These are phyloP conservation scores for Fusarium sp. DNA, from an alignment of 2,329 filamentous ascomycete genomes.

Conservation along the genomic window DNA sequence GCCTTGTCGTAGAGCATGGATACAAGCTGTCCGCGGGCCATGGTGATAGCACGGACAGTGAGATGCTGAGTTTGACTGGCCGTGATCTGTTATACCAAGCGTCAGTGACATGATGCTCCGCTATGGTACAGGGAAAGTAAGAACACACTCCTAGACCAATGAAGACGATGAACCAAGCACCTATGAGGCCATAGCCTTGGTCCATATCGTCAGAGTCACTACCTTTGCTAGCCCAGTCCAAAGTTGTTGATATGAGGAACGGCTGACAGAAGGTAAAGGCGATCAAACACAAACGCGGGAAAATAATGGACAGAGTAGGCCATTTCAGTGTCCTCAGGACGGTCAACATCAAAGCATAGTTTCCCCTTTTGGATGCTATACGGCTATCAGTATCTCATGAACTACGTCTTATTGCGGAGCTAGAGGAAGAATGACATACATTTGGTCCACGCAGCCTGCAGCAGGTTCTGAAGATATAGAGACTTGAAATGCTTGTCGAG, in stretches of 20 bases:
- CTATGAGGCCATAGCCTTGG: slow-evolving; percentile 37
- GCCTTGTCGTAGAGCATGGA: slow-evolving; percentile 46
- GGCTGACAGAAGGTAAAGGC: slow-evolving; percentile 37
- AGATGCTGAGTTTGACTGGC: slow-evolving; percentile 32
- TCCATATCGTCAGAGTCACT: slow-evolving; percentile 14
- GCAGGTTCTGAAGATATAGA: slow-evolving; percentile 17
- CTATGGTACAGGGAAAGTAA: accelerated
- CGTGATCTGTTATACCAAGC: background rate
- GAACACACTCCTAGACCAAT: slow-evolving; percentile 25
- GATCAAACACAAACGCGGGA: slow-evolving; percentile 34
- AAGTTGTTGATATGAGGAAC: slow-evolving; percentile 35
- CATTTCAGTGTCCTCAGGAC: slow-evolving; percentile 19
- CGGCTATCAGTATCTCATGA: slow-evolving; percentile 1
- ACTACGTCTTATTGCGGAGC: background rate
- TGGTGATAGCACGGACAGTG: slow-evolving; percentile 45
- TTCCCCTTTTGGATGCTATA: slow-evolving; percentile 11
- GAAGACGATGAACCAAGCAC: slow-evolving; percentile 35
- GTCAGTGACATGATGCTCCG: slow-evolving; percentile 5
- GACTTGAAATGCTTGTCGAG: slow-evolving; percentile 34
- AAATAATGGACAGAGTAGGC: slow-evolving; percentile 16
- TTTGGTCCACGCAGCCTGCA: slow-evolving; percentile 24
- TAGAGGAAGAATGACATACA: background rate
- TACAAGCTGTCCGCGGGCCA: slow-evolving; percentile 47
- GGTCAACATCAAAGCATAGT: slow-evolving; percentile 11
- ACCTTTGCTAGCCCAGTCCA: slow-evolving; percentile 13